Conservation (phyloP, 768 basidiomycete genomes). For the Tricholoma sp. region DNA sequence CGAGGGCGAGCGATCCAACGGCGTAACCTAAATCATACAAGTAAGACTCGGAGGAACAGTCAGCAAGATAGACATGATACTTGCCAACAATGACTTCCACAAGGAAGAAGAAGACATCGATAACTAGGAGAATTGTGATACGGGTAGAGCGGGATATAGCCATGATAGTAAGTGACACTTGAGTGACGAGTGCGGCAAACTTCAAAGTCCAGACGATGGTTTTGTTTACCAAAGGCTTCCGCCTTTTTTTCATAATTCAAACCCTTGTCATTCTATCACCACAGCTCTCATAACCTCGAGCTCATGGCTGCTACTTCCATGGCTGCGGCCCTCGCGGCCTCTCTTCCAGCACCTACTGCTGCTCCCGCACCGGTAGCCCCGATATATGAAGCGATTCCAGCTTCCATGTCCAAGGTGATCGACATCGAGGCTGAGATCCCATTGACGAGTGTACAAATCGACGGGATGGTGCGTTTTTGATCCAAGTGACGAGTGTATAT, state of each 20-base stretch:
- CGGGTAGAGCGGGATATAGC: conserved; percentile 62
- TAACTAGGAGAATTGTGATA: conserved; percentile 72
- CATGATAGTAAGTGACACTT: too few relatives aligned
- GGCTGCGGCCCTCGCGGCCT: conserved; percentile 89
- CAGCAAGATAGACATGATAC: conserved; percentile 13
- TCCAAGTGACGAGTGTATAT: background rate
- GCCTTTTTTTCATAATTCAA: background rate
- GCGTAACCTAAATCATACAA: conserved; percentile 63
- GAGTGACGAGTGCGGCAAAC: too few relatives aligned
- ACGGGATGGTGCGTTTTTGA: conserved; percentile 65
- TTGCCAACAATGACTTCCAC: conserved; percentile 78
- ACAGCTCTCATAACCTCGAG: conserved; percentile 1
- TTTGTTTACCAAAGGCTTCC: conserved; percentile 1
- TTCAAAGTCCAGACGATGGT: background rate
- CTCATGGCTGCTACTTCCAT: conserved; percentile 77
- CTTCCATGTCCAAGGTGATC: conserved; percentile 88
- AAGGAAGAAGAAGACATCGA: conserved; percentile 86
- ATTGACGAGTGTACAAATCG: conserved; percentile 73
- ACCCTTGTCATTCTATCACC: background rate
- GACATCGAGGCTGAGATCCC: conserved; percentile 92
- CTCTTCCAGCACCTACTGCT: conserved; percentile 61
- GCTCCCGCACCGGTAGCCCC: conserved; percentile 59
- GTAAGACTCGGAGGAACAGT: background rate
- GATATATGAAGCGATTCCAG: conserved; percentile 82
- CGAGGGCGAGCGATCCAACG: conserved; percentile 91